Evolutionary conservation across 768 basidiomycete genomes (phyloP), one percentile per base, ranked within the genome.

Genomic region (Strobilomyces echinocephalus): DNA sequence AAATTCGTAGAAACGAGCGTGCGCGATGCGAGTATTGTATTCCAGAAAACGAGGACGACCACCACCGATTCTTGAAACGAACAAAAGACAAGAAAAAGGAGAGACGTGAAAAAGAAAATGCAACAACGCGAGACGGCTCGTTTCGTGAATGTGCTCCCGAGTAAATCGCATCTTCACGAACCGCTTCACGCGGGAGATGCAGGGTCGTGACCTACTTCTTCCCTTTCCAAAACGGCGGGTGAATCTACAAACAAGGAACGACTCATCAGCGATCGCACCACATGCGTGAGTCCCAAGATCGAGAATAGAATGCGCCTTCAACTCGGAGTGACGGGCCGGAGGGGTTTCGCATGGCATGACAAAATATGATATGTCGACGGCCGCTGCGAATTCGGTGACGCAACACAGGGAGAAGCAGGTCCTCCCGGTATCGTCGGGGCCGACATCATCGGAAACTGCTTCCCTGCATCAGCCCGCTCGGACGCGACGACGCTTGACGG

Each of bases 201-300:
- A 68, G 69, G 9, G 63, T 59, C 11, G 70, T n/a, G 42, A 83
- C 77, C 43, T 82, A 76, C 61, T 82, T 86, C 76, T 87, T 89
- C 72, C 79, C 87, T 71, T 78, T 84, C 34, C 84, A 82, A 63
- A 92, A 92, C 0, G 88, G 88, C 55, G 91, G 69, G 50, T 87
- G 88, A 58, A 92, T 79, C 89, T 61, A 56, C 57, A 46, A 41
- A 33, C 24, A 24, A 24, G 56, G 58, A 44, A 43, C 12, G 18
- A 24, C 24, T 43, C 16, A 53, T 61, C 49, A 55, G 43, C 59
- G 26, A 55, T 45, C 43, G 35, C 14, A 8, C 44, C 47, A 9
- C 14, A 5, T 4, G 24, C 24, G 24, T 24, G 24, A 24, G 24
- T 24, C 12, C 41, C 33, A 20, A 42, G 12, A 49, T 16, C 36